phyloP scores from a whole-genome alignment of 2,329 filamentous ascomycete species.

The Ophiostoma himal-ulmi region DNA sequence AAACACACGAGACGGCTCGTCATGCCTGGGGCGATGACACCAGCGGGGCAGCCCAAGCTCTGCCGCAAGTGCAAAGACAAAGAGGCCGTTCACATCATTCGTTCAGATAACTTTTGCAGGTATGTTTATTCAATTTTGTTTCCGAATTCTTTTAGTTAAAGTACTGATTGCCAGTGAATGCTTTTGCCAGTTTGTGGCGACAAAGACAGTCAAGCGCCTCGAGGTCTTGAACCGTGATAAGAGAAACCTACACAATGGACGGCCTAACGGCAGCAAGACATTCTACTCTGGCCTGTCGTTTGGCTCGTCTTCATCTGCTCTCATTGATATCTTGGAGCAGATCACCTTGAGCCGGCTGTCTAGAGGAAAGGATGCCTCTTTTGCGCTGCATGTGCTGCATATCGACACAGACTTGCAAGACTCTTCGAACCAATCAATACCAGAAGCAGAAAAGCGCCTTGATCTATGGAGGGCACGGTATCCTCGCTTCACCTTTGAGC shows the following conservation, averaged over 20 bases:
- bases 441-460: constrained; percentile 41
- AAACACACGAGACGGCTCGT: background rate
- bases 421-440: constrained; percentile 22
- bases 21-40: constrained; percentile 19
- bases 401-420: constrained; percentile 41
- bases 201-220: constrained; percentile 72
- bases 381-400: constrained; percentile 59
- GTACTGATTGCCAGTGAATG: constrained; percentile 51
- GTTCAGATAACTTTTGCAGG: constrained; percentile 56
- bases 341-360: constrained; percentile 61
- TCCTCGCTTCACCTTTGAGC: constrained; percentile 59
- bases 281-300: constrained; percentile 78
- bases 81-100: constrained; percentile 48
- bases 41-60: constrained; percentile 28
- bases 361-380: constrained; percentile 60
- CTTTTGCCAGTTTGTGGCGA: constrained; percentile 69
- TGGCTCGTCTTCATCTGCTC: constrained; percentile 70
- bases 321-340: constrained; percentile 69
- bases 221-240: constrained; percentile 47
- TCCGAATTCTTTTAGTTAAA: background rate
- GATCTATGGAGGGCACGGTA: constrained; percentile 54
- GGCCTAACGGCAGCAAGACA: constrained; percentile 35
- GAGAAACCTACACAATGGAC: constrained; percentile 10
- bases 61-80: constrained; percentile 54
- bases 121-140: constrained; percentile 31